phyloP scores from a whole-genome alignment of 2,329 filamentous ascomycete species.

The Botrytis sinoallii region DNA sequence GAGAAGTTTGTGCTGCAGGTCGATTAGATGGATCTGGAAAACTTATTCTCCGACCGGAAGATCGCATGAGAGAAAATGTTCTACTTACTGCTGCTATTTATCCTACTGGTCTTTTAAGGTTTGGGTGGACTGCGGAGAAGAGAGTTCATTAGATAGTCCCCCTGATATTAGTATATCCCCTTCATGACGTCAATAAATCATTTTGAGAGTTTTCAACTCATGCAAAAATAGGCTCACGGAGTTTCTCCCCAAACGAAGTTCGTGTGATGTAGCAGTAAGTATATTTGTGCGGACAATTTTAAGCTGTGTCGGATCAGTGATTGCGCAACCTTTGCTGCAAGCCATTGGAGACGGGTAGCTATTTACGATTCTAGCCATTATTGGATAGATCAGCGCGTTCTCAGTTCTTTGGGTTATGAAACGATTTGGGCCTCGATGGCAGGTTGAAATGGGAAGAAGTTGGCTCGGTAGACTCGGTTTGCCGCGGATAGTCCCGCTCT shows the following conservation, averaged over 20 bases:
- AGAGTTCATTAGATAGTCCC: conserved; percentile 62
- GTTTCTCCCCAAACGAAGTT: conserved; percentile 70
- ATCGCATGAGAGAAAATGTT: conserved; percentile 78
- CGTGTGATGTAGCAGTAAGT: conserved; percentile 73
- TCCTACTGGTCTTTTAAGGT: conserved; percentile 68
- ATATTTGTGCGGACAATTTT: conserved; percentile 81
- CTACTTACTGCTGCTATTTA: conserved; percentile 72
- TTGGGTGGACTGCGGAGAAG: conserved; percentile 69
- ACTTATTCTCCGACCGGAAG: conserved; percentile 69
- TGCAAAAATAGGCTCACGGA: conserved; percentile 57
- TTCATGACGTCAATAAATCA: background rate
- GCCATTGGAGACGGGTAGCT: conserved; percentile 75
- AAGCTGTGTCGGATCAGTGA: conserved; percentile 65
- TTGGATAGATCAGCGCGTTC: conserved; percentile 56
- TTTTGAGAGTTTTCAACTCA: conserved; percentile 26
- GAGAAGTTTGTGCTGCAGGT: conserved; percentile 67
- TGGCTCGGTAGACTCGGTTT: background rate
- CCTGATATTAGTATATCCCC: conserved; percentile 42
- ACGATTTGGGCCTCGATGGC: conserved; percentile 60
- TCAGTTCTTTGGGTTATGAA: conserved; percentile 59
- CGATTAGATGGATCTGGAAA: conserved; percentile 65
- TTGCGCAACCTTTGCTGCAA: conserved; percentile 67
- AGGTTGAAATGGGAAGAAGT: conserved; percentile 52
- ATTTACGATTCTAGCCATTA: conserved; percentile 59
- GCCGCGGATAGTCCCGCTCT: background rate